Evolutionary conservation across 805 yeast species (phyloP).

Genomic region (Ogataea pilisensis): DNA sequence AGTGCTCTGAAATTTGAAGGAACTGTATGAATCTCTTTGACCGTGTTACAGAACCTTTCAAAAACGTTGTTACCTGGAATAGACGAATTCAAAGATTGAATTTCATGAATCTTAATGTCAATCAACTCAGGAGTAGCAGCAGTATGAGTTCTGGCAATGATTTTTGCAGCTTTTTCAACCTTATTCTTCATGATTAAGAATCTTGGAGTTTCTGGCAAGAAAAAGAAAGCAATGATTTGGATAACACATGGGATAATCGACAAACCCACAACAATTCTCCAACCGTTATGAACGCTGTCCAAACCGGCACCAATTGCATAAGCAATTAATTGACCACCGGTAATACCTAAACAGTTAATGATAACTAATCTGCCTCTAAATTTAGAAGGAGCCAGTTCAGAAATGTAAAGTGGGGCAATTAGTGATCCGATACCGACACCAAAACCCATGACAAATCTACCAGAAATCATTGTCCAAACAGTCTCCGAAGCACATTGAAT

Average conservation of each 20-base stretch:
- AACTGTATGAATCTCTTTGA: slow-evolving; percentile 37
- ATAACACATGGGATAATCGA: slow-evolving; percentile 48
- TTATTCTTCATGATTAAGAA: slow-evolving; percentile 44
- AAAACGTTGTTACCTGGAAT: slow-evolving; percentile 25
- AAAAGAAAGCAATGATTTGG: slow-evolving; percentile 42
- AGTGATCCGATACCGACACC: slow-evolving; percentile 96
- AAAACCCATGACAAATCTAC: slow-evolving; percentile 90
- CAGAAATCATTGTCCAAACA: slow-evolving; percentile 89
- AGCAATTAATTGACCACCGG: slow-evolving; percentile 94
- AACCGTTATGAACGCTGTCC: slow-evolving; percentile 39
- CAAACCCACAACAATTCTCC: slow-evolving; percentile 49
- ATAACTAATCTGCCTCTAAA: slow-evolving; percentile 91
- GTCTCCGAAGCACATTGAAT: slow-evolving; percentile 77
- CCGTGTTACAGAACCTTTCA: slow-evolving; percentile 30
- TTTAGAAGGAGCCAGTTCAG: slow-evolving; percentile 88
- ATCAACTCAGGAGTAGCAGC: slow-evolving; percentile 35
- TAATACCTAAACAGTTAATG: slow-evolving; percentile 81
- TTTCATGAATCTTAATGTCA: slow-evolving; percentile 40
- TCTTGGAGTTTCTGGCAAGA: slow-evolving; percentile 54
- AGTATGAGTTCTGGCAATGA: slow-evolving; percentile 36
- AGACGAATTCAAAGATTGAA: slow-evolving; percentile 28
- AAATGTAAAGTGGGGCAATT: slow-evolving; percentile 88
- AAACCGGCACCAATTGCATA: slow-evolving; percentile 65
- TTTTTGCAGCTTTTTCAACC: slow-evolving; percentile 35
- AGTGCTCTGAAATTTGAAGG: slow-evolving; percentile 49